Conservation (phyloP, 495 filamentous ascomycete species). For the Pyrenula aspistea region DNA sequence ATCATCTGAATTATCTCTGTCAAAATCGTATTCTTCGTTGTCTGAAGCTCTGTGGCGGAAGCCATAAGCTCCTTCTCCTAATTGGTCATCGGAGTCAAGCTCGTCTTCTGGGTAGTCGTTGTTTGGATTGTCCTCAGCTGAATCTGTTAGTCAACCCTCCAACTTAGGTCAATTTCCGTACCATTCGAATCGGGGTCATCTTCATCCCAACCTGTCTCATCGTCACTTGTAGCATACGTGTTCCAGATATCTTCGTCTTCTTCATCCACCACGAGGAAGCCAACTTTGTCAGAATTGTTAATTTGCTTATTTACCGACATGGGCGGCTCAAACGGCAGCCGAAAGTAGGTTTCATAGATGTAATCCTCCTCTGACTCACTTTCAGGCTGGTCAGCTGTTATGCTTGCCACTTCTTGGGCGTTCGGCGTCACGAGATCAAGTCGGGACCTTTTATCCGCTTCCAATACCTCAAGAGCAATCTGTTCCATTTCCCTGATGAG, state of each 20-base stretch:
- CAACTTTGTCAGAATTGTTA: constrained; percentile 30
- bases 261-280: constrained; percentile 44
- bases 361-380: constrained; percentile 33
- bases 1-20: constrained; percentile 35
- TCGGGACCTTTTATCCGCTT: background rate
- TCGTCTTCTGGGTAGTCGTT: constrained; percentile 63
- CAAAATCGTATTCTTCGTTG: constrained; percentile 43
- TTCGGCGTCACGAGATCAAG: background rate
- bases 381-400: background rate
- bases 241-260: constrained; percentile 50
- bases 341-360: constrained; percentile 53
- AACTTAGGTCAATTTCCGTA: constrained; percentile 12
- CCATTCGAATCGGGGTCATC: constrained; percentile 54
- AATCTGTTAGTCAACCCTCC: constrained; percentile 4
- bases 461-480: background rate
- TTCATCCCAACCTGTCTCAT: constrained; percentile 43
- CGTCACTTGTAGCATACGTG: constrained; percentile 37
- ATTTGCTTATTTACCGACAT: constrained; percentile 9
- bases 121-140: constrained; percentile 52
- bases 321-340: constrained; percentile 20
- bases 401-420: background rate
- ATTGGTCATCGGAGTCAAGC: constrained; percentile 43
- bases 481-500: background rate
- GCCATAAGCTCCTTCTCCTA: constrained; percentile 34
- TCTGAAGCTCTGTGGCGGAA: constrained; percentile 34